These are phyloP conservation scores for Thamnidium elegans DNA, from an alignment of 192 early-diverging fungal genomes.

Conservation along the genomic window DNA sequence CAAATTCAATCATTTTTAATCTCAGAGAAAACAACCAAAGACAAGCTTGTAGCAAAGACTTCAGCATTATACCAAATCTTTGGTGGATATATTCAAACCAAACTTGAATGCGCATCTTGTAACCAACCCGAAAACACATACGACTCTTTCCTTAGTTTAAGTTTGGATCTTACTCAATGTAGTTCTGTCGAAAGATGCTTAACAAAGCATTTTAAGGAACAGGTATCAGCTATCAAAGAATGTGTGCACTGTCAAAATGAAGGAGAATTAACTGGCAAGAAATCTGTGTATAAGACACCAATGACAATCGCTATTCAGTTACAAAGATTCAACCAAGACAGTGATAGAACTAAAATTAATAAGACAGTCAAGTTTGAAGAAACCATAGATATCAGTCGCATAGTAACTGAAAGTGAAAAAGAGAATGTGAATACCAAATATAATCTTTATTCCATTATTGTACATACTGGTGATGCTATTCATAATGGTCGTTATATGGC, in stretches of 20 bases:
- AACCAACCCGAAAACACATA: conserved; percentile 67
- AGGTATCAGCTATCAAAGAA: background rate
- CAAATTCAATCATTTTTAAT: conserved; percentile 65
- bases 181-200: conserved; percentile 67
- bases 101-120: conserved; percentile 74
- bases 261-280: background rate
- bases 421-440: conserved; percentile 46
- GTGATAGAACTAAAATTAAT: conserved; percentile 60
- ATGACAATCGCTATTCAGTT: conserved; percentile 21
- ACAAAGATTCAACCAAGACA: conserved; percentile 23
- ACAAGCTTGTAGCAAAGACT: conserved; percentile 71
- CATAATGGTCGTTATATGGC: conserved; percentile 83
- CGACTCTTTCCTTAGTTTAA: conserved; percentile 70
- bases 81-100: conserved; percentile 79
- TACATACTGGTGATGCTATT: conserved; percentile 69
- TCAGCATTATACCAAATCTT: conserved; percentile 79
- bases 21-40: conserved; percentile 58
- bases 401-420: conserved; percentile 31
- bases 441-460: conserved; percentile 69
- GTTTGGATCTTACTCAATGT: conserved; percentile 72
- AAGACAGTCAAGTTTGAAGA: conserved; percentile 29
- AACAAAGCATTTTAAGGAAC: conserved; percentile 43
- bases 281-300: conserved; percentile 26
- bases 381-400: conserved; percentile 21
- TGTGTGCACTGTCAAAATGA: conserved; percentile 24